These are phyloP conservation scores for Lathyrus tuberosus DNA, from an alignment of 306 rosid genomes.

Conservation along the genomic window DNA sequence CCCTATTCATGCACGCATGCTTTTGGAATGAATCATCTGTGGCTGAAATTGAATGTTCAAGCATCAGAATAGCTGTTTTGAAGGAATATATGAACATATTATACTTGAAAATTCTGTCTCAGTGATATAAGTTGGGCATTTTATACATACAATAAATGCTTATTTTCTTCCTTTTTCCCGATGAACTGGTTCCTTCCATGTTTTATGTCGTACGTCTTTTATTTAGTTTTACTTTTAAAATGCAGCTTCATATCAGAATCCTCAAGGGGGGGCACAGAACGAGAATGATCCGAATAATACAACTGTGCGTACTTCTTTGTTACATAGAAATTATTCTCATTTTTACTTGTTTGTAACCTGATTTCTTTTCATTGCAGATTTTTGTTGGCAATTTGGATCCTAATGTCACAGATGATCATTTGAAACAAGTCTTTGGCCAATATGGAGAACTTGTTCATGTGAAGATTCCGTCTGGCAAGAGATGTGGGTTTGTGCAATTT, in stretches of 20 bases:
- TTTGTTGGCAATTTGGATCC: slow-evolving; percentile 96
- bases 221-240: slow-evolving; percentile 44
- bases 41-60: slow-evolving; percentile 1
- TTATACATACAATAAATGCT: neutral
- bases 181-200: slow-evolving; percentile 11
- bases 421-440: slow-evolving; percentile 84
- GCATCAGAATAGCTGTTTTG: neutral
- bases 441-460: slow-evolving; percentile 90
- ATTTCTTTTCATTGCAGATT: slow-evolving; percentile 54
- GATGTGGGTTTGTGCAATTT: slow-evolving; percentile 97
- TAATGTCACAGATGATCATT: slow-evolving; percentile 81
- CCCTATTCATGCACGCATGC: neutral
- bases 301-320: slow-evolving; percentile 76
- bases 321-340: slow-evolving; percentile 11
- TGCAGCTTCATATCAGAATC: slow-evolving; percentile 93
- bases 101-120: slow-evolving; percentile 12
- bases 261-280: slow-evolving; percentile 87
- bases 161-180: neutral
- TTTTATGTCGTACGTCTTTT: slow-evolving; percentile 33
- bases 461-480: slow-evolving; percentile 92
- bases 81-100: neutral
- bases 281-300: slow-evolving; percentile 95
- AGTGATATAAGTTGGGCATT: neutral
- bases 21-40: slow-evolving; percentile 11
- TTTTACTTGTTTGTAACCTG: slow-evolving; percentile 33